Conservation (phyloP, 441 rosid genomes). For the Populus trichocarpa region DNA sequence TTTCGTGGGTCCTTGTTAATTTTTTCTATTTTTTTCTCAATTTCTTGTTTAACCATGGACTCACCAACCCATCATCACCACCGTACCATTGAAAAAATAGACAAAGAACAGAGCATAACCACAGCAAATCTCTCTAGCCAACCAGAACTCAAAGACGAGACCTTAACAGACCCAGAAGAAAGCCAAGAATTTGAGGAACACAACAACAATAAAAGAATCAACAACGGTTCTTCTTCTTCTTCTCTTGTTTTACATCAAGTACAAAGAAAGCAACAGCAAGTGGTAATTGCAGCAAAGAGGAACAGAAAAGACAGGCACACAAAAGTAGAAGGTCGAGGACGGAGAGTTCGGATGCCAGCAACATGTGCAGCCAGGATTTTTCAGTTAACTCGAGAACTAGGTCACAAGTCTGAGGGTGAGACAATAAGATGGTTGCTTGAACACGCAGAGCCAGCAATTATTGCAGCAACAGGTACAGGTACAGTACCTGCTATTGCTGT, state of each 20-base stretch:
- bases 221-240: neutral
- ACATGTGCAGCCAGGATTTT: constrained; percentile 64
- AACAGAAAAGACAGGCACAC: constrained; percentile 64
- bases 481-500: constrained; percentile 74
- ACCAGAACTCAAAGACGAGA: constrained; percentile 36
- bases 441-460: constrained; percentile 56
- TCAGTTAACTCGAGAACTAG: constrained; percentile 62
- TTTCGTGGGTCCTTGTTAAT: too few relatives aligned
- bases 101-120: constrained; percentile 20
- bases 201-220: neutral
- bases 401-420: constrained; percentile 70
- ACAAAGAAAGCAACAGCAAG: neutral
- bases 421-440: constrained; percentile 66
- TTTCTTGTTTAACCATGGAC: neutral
- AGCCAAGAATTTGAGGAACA: constrained; percentile 8
- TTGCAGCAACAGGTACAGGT: constrained; percentile 68
- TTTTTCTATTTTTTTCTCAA: neutral
- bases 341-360: constrained; percentile 61
- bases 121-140: constrained; percentile 14
- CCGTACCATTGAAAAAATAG: constrained; percentile 35
- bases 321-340: constrained; percentile 74
- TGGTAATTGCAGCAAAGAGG: constrained; percentile 22
- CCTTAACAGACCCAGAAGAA: constrained; percentile 24
- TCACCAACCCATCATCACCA: neutral
- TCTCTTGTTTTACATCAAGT: neutral